Conservation (phyloP, 1,284 basidiomycete species). For the Fistulinella cinereoalba region DNA sequence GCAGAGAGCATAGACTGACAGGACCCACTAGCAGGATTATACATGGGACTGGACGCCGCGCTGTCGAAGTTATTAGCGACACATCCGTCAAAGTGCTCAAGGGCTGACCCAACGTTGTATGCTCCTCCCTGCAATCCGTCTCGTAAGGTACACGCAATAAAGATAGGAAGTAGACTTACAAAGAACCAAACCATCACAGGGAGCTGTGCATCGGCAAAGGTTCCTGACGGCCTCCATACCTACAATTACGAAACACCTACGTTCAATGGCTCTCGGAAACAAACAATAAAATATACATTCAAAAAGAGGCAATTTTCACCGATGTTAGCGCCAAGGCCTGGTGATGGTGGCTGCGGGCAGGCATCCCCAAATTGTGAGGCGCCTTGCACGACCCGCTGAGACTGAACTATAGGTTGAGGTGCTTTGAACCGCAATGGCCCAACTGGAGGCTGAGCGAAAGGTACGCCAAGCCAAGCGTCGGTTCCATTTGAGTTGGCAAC, state of each 20-base stretch:
- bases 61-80: no score
- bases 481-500: slow-evolving; percentile 40
- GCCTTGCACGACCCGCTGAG: slow-evolving; percentile 35
- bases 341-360: slow-evolving; percentile 48
- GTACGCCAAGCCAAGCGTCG: slow-evolving; percentile 61
- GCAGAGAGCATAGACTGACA: background rate
- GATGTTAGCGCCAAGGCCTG: slow-evolving; percentile 45
- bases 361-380: slow-evolving; percentile 55
- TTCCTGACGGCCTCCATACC: slow-evolving; percentile 22
- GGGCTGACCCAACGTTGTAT: slow-evolving; percentile 12
- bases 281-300: slow-evolving; percentile 9
- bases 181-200: slow-evolving; percentile 25
- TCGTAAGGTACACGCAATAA: background rate
- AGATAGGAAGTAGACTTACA: slow-evolving; percentile 6
- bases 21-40: slow-evolving; percentile 13
- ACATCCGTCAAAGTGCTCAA: no score
- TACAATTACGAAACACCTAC: background rate
- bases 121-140: slow-evolving; percentile 15
- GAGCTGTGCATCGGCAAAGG: slow-evolving; percentile 3
- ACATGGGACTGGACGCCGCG: slow-evolving; percentile 15
- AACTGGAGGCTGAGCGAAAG: slow-evolving; percentile 60
- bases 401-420: slow-evolving; percentile 48
- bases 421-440: slow-evolving; percentile 56
- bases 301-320: slow-evolving; percentile 51
- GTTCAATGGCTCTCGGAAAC: background rate